phyloP scores from a whole-genome alignment of 1,139 yeast species.

The Nakaseomyces delphensis region DNA sequence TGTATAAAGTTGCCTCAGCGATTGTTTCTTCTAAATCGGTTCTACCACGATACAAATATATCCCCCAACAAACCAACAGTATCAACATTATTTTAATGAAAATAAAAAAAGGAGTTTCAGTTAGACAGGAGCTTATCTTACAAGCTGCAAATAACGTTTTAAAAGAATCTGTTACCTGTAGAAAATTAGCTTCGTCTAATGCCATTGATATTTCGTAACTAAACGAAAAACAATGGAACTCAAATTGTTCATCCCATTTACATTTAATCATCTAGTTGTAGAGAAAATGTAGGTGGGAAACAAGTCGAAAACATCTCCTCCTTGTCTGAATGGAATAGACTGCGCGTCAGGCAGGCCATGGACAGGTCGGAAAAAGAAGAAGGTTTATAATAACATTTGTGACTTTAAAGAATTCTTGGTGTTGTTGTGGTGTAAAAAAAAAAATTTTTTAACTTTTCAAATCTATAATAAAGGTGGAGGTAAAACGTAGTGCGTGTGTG shows the following conservation, averaged over 20 bases:
- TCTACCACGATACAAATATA: conserved; percentile 5
- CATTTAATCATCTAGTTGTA: not conserved
- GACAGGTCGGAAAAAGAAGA: conserved; percentile 4
- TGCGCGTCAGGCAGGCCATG: conserved; percentile 7
- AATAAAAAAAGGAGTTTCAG: not conserved
- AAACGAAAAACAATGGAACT: not conserved
- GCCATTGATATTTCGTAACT: too few species aligned
- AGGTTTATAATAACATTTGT: conserved; percentile 1
- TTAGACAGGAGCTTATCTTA: not conserved
- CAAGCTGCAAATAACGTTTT: too few species aligned
- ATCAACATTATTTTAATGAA: conserved; percentile 1
- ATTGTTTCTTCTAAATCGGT: conserved; percentile 4
- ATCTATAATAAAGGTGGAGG: conserved; percentile 1
- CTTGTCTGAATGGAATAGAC: conserved; percentile 5
- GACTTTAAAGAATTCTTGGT: not conserved
- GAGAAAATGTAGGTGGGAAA: conserved; percentile 5
- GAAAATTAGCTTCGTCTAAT: not conserved
- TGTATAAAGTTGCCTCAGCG: not conserved
- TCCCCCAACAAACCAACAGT: conserved; percentile 5
- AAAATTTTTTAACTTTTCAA: conserved; percentile 3
- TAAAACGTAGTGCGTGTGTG: not conserved
- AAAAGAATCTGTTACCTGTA: too few species aligned
- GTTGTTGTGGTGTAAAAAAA: not conserved
- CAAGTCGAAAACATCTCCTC: conserved; percentile 3
- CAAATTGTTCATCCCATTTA: not conserved